A percentile compares a stretch with the other conserved stretches of the same genome.
phyloP scores from a whole-genome alignment of 2,329 filamentous ascomycete species.

The Rhynchosporium secalis region DNA sequence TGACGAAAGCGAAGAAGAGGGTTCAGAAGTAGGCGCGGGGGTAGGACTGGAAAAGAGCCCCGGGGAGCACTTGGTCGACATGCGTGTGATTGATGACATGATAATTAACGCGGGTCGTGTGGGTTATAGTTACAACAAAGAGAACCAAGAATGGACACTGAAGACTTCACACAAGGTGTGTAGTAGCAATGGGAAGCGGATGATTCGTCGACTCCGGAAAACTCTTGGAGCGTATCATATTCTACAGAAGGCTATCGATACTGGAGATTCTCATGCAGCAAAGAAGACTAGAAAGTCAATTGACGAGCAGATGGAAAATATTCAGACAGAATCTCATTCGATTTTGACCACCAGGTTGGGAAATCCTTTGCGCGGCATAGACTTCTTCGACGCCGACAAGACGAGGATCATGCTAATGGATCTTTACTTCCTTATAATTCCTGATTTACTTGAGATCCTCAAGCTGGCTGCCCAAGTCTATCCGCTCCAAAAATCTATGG shows the following conservation, averaged over 20 bases:
- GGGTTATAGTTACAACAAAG: constrained; percentile 4
- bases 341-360: constrained; percentile 7
- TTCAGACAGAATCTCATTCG: neutral
- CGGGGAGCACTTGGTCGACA: neutral
- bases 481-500: constrained; percentile 2
- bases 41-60: neutral
- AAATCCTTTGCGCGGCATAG: neutral
- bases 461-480: constrained; percentile 4
- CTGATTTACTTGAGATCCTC: neutral
- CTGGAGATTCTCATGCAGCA: neutral
- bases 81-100: constrained; percentile 13
- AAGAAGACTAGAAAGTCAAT: neutral
- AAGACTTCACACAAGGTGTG: neutral
- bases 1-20: neutral
- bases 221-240: neutral
- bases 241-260: neutral
- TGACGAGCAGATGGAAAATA: neutral
- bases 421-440: constrained; percentile 15
- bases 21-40: neutral
- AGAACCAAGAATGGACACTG: neutral
- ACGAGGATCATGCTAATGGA: constrained; percentile 11
- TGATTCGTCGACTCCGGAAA: neutral
- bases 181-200: neutral
- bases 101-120: constrained; percentile 13
- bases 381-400: neutral